phyloP scores from a whole-genome alignment of 106 monocot species.

The Dendrobium catenatum region DNA sequence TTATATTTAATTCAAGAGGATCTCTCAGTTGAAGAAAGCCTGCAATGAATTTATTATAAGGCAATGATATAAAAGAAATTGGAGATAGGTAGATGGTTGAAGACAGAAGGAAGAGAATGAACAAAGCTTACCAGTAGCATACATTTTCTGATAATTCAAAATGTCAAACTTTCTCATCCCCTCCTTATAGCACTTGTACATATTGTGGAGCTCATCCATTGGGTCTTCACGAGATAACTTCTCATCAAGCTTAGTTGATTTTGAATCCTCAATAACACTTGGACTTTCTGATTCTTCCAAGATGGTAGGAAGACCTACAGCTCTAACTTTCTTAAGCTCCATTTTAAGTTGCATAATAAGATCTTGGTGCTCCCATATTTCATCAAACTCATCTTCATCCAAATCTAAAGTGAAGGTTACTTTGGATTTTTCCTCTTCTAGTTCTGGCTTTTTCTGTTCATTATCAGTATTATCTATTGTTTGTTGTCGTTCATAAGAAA shows the following conservation, averaged over 20 bases:
- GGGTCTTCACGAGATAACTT: slow-evolving; percentile 55
- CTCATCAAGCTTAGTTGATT: slow-evolving; percentile 45
- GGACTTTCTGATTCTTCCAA: slow-evolving; percentile 66
- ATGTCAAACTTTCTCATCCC: slow-evolving; percentile 88
- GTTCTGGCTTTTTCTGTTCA: background rate
- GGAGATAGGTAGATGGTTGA: background rate
- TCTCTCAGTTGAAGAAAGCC: slow-evolving; percentile 72
- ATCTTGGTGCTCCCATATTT: slow-evolving; percentile 82
- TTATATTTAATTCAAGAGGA: slow-evolving; percentile 32
- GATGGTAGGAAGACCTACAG: slow-evolving; percentile 68
- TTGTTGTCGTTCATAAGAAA: background rate
- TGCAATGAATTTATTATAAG: slow-evolving; percentile 11
- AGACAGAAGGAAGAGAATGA: background rate
- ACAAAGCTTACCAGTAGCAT: slow-evolving; percentile 70
- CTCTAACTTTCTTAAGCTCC: slow-evolving; percentile 60
- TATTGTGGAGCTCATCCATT: slow-evolving; percentile 60
- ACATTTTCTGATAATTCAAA: slow-evolving; percentile 87
- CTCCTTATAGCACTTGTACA: slow-evolving; percentile 77
- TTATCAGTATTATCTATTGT: background rate
- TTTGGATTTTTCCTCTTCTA: slow-evolving; percentile 2
- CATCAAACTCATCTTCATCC: slow-evolving; percentile 58
- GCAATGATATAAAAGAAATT: background rate
- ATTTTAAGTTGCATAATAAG: slow-evolving; percentile 70
- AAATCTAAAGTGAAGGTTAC: background rate
- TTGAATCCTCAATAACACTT: slow-evolving; percentile 29